Percentiles rank a stretch among this genome's conserved stretches.
These are phyloP conservation scores for Russula foetens DNA, from an alignment of 768 basidiomycete species.

Conservation along the genomic window DNA sequence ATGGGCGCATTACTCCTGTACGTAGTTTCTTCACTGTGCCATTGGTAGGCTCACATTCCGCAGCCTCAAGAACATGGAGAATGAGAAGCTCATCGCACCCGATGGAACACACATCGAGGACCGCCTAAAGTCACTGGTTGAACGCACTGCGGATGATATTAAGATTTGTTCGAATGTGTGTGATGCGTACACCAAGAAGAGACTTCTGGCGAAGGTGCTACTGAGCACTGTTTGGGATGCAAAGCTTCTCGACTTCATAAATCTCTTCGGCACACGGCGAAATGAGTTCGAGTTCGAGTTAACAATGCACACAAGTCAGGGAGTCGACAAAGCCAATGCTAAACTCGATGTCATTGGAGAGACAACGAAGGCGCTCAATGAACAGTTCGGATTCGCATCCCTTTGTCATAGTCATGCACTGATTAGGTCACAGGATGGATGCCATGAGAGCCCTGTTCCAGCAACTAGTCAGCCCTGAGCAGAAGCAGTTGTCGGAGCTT, in stretches of 20 bases:
- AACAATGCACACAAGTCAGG: conserved; percentile 23
- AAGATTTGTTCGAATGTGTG: conserved; percentile 28
- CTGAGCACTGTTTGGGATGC: conserved; percentile 25
- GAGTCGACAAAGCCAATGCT: conserved; percentile 3
- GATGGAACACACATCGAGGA: conserved; percentile 31
- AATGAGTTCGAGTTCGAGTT: conserved; percentile 27
- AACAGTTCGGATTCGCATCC: conserved; percentile 12
- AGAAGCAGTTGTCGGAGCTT: background rate
- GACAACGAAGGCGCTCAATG: conserved; percentile 10
- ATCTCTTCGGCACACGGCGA: conserved; percentile 22
- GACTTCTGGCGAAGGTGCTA: conserved; percentile 25
- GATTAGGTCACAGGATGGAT: conserved; percentile 13
- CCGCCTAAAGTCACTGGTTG: conserved; percentile 28
- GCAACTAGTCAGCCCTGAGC: conserved; percentile 15
- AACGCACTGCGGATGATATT: conserved; percentile 26
- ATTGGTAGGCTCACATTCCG: background rate
- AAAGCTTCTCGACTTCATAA: conserved; percentile 22
- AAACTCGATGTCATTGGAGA: conserved; percentile 13
- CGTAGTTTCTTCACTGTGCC: background rate
- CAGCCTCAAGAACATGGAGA: conserved; percentile 29
- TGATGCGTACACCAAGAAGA: conserved; percentile 28
- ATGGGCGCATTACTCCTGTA: conserved; percentile 26
- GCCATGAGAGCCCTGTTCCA: conserved; percentile 14
- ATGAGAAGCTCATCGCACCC: conserved; percentile 25
- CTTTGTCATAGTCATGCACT: background rate